These are phyloP conservation scores for Saitozyma sp. DNA, from an alignment of 768 basidiomycete genomes.

Conservation along the genomic window DNA sequence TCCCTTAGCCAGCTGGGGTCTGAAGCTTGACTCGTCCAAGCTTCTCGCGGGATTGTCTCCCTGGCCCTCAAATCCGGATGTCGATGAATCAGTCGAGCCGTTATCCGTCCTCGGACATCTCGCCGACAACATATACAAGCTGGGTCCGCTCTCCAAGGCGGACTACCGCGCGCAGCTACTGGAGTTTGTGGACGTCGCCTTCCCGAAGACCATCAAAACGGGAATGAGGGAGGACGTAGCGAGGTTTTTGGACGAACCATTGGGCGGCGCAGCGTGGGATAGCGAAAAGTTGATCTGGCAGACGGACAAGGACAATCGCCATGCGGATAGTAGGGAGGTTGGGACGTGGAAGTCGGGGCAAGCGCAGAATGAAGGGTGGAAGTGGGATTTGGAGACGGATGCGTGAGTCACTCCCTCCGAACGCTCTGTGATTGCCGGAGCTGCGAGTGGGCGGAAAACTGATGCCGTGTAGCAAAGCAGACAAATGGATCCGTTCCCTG, in stretches of 20 bases:
- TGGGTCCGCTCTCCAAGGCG: conserved; percentile 16
- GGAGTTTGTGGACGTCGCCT: conserved; percentile 26
- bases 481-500: conserved; percentile 19
- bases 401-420: conserved; percentile 24
- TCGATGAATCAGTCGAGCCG: conserved; percentile 11
- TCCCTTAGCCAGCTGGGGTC: conserved; percentile 27
- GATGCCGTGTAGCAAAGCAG: conserved; percentile 24
- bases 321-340: conserved; percentile 19
- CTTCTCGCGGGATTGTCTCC: conserved; percentile 26
- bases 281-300: conserved; percentile 42
- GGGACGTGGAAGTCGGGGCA: conserved; percentile 35
- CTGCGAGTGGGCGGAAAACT: background rate
- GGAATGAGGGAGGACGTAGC: conserved; percentile 17
- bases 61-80: conserved; percentile 26
- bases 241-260: conserved; percentile 9
- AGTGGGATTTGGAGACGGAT: conserved; percentile 45
- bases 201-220: conserved; percentile 19
- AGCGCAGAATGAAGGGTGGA: conserved; percentile 42
- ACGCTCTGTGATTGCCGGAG: background rate
- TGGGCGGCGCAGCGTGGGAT: conserved; percentile 23
- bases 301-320: conserved; percentile 37
- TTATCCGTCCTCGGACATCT: conserved; percentile 32
- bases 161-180: conserved; percentile 18
- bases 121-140: conserved; percentile 40
- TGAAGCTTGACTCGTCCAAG: conserved; percentile 14